Base-by-base conservation (phyloP, 495 filamentous ascomycete genomes). In the Xylaria curta region DNA sequence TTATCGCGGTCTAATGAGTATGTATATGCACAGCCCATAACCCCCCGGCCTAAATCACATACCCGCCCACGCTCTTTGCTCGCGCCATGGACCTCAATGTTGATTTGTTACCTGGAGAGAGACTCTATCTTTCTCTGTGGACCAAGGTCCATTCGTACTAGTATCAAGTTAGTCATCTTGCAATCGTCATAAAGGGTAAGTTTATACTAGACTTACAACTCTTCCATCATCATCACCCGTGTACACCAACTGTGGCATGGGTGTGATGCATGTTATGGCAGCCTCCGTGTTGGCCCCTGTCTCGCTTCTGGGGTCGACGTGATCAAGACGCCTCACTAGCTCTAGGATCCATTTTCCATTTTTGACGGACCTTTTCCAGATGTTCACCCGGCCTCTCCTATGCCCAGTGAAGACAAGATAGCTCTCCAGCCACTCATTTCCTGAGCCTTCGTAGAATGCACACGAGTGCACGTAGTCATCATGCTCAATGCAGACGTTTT, bases 71-170 rank as follows among this genome's bases (percentile, higher is more conserved):
- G 66, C 73, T 74, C 67, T 53, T 73, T 38, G 68, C 63, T 56
- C 74, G 70, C 26, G 46, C 31, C 68, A 51, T 72, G 21, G 51
- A 42, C 26, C 19, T 38, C 36, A 36, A 26, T 28, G 62, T 66
- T 26, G 65, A 17, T 38, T 47, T 63, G 26, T 36, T 46, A 24
- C 13, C 36, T 3, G 44, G 72, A 61, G 71, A 70, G 8, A 74
- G 59, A 63, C 72, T 75, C 75, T 81, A 87, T 75, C 86, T 80
- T 75, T 87, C 85, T 69, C 90, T 82, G 75, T 92, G 91, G n/a
- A 95, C 87, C 77, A 93, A 89, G 75, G 93, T 92, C 94, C 94
- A 97, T 81, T 97, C 93, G 79, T 94, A 96, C 93, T 95, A n/a
- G 38, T 38, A 60, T 8, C 61, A 72, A 42, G 47, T 76, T 74